Evolutionary conservation across 768 basidiomycete species (phyloP), one percentile per base, ranked within the genome.

Genomic region (Cystoderma amianthinum): DNA sequence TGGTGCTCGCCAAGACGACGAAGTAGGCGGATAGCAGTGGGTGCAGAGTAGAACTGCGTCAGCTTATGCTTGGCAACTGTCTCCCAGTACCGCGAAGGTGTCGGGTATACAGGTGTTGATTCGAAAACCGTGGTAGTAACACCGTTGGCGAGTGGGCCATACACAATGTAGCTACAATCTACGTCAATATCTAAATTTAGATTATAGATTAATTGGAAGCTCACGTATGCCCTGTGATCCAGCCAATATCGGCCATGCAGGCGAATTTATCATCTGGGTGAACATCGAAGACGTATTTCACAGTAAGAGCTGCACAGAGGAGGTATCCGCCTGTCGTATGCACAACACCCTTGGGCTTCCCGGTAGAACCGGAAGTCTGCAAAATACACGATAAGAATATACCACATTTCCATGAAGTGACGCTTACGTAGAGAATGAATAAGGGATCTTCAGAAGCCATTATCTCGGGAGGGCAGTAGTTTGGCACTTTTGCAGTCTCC

Each of bases 241-340:
- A 98, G 53, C 95, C 95, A 39, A 99, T 76, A 57, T 99, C 95
- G 43, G 95, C 95, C 94, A 97, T 93, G 71, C 95, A 98, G 1
- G 84, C 96, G 60, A 94, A 97, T 50, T 75, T 82, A 67, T 97
- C 95, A 45, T 88, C 92, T n/a, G 85, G 82, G 62, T 99, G 95
- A 16, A 97, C 79, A 59, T 99, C 95, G 57, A 97, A 99, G 47
- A 96, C 90, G 61, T 95, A 97, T 67, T 97, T 96, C 61, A 96
- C 80, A 18, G 95, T 94, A 44, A 97, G 57, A 1, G 90, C 80
- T 0, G 90, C 92, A 51, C 94, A 80, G 40, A 98, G 86, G 44
- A 95, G 80, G 68, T 98, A 99, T 20, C 87, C 87, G 9, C 65
- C 87, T 6, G 87, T 89, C 38, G 85, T 87, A 58, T 91, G 87